These are phyloP conservation scores for Colletotrichum sansevieriae DNA, from an alignment of 2,329 filamentous ascomycete species.

Conservation along the genomic window DNA sequence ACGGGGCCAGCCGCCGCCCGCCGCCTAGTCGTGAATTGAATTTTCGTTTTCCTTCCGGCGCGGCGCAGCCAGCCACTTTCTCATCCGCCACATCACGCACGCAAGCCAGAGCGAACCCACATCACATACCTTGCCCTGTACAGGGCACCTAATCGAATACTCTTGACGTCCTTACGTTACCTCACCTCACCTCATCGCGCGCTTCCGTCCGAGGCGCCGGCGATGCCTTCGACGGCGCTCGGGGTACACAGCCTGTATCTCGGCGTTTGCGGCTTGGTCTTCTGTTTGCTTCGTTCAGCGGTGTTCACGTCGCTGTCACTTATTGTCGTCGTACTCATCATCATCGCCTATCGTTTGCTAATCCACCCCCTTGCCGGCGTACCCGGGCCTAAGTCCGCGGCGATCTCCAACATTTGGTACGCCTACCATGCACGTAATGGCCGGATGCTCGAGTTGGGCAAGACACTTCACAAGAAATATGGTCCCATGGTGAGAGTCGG, in stretches of 20 bases:
- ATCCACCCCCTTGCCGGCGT: slow-evolving; percentile 60
- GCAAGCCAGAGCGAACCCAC: neutral
- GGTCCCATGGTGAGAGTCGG: slow-evolving; percentile 66
- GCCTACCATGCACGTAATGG: slow-evolving; percentile 61
- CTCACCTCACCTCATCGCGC: neutral
- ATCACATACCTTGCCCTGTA: neutral
- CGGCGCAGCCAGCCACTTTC: slow-evolving; percentile 23
- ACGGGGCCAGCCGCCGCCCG: slow-evolving; percentile 11
- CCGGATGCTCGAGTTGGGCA: slow-evolving; percentile 55
- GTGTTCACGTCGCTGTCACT: slow-evolving; percentile 5
- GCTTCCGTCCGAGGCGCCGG: slow-evolving; percentile 24
- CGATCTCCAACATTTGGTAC: slow-evolving; percentile 62
- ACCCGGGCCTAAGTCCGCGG: slow-evolving; percentile 62
- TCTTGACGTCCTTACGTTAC: neutral
- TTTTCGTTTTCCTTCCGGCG: slow-evolving; percentile 17
- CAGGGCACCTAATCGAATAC: neutral
- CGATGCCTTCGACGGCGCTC: slow-evolving; percentile 30
- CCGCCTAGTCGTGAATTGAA: neutral
- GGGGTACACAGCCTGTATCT: slow-evolving; percentile 17
- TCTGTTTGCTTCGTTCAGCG: neutral
- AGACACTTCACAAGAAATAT: slow-evolving; percentile 59
- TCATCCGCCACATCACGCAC: slow-evolving; percentile 38
- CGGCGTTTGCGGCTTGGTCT: slow-evolving; percentile 7
- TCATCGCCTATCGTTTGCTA: slow-evolving; percentile 53
- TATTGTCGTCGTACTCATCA: neutral